A percentile compares a stretch with the other conserved stretches of the same genome.
These are phyloP conservation scores for Aaosphaeria arxii DNA, from an alignment of 2,329 filamentous ascomycete species.

Conservation along the genomic window DNA sequence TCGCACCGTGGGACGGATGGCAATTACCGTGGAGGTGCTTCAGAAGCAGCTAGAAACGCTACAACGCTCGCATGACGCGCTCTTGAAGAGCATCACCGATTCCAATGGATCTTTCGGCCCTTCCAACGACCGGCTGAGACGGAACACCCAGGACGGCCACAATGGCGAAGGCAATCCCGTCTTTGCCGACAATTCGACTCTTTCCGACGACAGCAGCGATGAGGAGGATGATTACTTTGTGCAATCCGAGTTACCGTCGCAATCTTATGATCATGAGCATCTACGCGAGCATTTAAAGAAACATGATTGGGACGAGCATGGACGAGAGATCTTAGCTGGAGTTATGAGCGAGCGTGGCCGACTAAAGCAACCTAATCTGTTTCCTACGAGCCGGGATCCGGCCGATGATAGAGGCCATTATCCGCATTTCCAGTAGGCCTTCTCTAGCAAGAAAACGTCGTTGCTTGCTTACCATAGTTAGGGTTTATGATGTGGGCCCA, in stretches of 20 bases:
- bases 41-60: slow-evolving; percentile 30
- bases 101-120: slow-evolving; percentile 26
- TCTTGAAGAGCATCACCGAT: slow-evolving; percentile 25
- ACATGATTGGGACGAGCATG: slow-evolving; percentile 42
- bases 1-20: not conserved
- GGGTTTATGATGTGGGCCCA: slow-evolving; percentile 53
- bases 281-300: slow-evolving; percentile 44
- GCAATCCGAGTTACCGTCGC: slow-evolving; percentile 37
- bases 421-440: slow-evolving; percentile 48
- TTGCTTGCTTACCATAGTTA: not conserved
- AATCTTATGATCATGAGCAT: slow-evolving; percentile 43
- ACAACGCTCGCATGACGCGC: slow-evolving; percentile 27
- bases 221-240: slow-evolving; percentile 36
- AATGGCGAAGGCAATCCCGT: slow-evolving; percentile 14
- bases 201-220: slow-evolving; percentile 34
- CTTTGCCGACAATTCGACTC: slow-evolving; percentile 32
- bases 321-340: slow-evolving; percentile 39
- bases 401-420: slow-evolving; percentile 42
- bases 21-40: slow-evolving; percentile 23
- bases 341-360: slow-evolving; percentile 45
- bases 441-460: not conserved
- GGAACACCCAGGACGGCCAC: slow-evolving; percentile 16
- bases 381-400: slow-evolving; percentile 39
- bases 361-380: slow-evolving; percentile 42
- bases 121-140: not conserved